phyloP scores from a whole-genome alignment of 2,329 filamentous ascomycete genomes.

The Colletotrichum orchidophilum region DNA sequence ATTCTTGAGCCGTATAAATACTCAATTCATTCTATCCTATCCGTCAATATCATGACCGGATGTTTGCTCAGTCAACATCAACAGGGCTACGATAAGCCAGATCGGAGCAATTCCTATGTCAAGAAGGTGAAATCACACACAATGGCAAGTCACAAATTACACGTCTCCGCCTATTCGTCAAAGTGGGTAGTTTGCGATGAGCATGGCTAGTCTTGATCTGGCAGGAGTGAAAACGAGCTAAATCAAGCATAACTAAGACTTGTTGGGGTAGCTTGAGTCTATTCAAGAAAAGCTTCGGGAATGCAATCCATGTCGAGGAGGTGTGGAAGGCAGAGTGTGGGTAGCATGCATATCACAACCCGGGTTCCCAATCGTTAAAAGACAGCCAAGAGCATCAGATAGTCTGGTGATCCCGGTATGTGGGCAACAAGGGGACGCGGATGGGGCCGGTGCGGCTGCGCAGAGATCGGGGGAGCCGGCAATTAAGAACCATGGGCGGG shows the following conservation, averaged over 20 bases:
- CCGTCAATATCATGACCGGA: background rate
- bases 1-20: background rate
- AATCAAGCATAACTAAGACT: background rate
- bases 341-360: background rate
- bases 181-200: background rate
- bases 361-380: too few species aligned
- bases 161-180: background rate
- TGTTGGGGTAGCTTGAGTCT: background rate
- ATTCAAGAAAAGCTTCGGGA: constrained; percentile 9
- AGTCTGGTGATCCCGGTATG: constrained; percentile 7
- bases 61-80: background rate
- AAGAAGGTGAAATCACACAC: constrained; percentile 15
- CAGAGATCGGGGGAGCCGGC: background rate
- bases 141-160: background rate
- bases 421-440: background rate
- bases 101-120: constrained; percentile 20
- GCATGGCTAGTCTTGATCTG: background rate
- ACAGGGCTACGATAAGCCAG: constrained; percentile 13
- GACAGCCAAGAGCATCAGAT: background rate
- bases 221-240: constrained; percentile 4
- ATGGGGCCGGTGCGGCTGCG: background rate
- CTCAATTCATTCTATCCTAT: background rate
- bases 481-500: background rate
- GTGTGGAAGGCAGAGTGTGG: background rate
- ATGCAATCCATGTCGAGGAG: constrained; percentile 1